phyloP scores from a whole-genome alignment of 192 early-diverging fungal species.

The Mortierella alpina region DNA sequence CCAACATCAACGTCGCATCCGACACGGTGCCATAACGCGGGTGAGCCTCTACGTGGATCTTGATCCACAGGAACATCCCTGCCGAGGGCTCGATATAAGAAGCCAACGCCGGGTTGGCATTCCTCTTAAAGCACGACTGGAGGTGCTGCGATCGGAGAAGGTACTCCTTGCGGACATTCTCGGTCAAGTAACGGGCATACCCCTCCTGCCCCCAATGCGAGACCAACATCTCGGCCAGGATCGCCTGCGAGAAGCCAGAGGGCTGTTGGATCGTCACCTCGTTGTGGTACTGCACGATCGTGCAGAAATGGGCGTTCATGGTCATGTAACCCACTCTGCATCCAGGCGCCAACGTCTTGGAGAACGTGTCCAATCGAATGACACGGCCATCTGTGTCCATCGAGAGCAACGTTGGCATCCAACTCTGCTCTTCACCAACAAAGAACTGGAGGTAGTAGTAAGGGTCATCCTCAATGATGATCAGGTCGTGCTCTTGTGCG shows the following conservation, averaged over 20 bases:
- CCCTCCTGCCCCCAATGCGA: slow-evolving; percentile 79
- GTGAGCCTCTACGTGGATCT: slow-evolving; percentile 56
- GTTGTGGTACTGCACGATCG: slow-evolving; percentile 81
- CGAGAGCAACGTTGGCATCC: slow-evolving; percentile 79
- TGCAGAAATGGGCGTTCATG: slow-evolving; percentile 67
- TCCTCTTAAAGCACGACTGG: slow-evolving; percentile 62
- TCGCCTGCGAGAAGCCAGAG: slow-evolving; percentile 78
- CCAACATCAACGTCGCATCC: slow-evolving; percentile 55
- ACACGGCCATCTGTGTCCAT: slow-evolving; percentile 87
- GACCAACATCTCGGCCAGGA: slow-evolving; percentile 72
- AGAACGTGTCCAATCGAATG: slow-evolving; percentile 89
- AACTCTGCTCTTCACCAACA: slow-evolving; percentile 32
- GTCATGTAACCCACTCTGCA: slow-evolving; percentile 80
- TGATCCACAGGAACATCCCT: slow-evolving; percentile 94
- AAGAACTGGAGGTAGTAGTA: slow-evolving; percentile 89
- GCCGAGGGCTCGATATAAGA: slow-evolving; percentile 64
- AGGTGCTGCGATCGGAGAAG: slow-evolving; percentile 72
- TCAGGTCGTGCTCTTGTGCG: slow-evolving; percentile 75
- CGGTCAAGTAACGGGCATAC: slow-evolving; percentile 71
- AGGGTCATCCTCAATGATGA: slow-evolving; percentile 92
- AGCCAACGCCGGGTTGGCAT: slow-evolving; percentile 62
- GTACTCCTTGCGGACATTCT: slow-evolving; percentile 77
- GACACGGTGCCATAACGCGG: slow-evolving; percentile 41
- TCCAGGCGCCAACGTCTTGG: slow-evolving; percentile 86
- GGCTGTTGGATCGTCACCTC: slow-evolving; percentile 84